phyloP scores from a whole-genome alignment of 2,329 filamentous ascomycete species.

The Fusarium miscanthi region DNA sequence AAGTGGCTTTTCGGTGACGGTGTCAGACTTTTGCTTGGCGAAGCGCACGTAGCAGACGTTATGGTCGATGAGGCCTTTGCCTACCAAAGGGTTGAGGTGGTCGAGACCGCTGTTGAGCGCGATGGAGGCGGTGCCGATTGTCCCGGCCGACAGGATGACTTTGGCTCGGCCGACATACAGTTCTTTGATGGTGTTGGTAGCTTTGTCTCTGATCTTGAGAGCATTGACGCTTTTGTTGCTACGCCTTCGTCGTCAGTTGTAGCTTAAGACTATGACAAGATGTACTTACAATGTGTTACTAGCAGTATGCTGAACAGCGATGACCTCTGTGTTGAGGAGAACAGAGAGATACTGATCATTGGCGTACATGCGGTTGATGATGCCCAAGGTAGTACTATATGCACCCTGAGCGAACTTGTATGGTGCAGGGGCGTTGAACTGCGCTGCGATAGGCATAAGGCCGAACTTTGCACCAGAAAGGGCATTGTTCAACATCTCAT shows the following conservation, averaged over 20 bases:
- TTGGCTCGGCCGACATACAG: slow-evolving; percentile 24
- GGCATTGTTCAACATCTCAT: slow-evolving; percentile 5
- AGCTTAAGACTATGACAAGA: fast-evolving
- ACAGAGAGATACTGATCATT: slow-evolving; percentile 31
- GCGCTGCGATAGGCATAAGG: slow-evolving; percentile 32
- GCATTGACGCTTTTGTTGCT: slow-evolving; percentile 13
- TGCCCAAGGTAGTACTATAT: slow-evolving; percentile 25
- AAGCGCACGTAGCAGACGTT: slow-evolving; percentile 32
- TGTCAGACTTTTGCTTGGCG: slow-evolving; percentile 16
- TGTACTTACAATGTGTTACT: slow-evolving; percentile 1
- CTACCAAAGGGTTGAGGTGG: background rate
- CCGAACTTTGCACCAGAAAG: background rate
- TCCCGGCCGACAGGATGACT: slow-evolving; percentile 10
- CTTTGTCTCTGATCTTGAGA: slow-evolving; percentile 24
- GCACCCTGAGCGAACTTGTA: slow-evolving; percentile 33
- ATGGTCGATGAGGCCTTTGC: slow-evolving; percentile 30
- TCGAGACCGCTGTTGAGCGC: slow-evolving; percentile 29
- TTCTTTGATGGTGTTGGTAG: slow-evolving; percentile 9
- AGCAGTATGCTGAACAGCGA: slow-evolving; percentile 2
- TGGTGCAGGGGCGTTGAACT: slow-evolving; percentile 27
- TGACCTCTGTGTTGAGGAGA: slow-evolving; percentile 26
- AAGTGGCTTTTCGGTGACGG: slow-evolving; percentile 20
- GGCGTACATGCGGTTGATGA: slow-evolving; percentile 38
- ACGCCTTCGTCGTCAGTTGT: fast-evolving
- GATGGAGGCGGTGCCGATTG: slow-evolving; percentile 33